Conservation (phyloP, 345 rosid species). For the Salix udensis region DNA sequence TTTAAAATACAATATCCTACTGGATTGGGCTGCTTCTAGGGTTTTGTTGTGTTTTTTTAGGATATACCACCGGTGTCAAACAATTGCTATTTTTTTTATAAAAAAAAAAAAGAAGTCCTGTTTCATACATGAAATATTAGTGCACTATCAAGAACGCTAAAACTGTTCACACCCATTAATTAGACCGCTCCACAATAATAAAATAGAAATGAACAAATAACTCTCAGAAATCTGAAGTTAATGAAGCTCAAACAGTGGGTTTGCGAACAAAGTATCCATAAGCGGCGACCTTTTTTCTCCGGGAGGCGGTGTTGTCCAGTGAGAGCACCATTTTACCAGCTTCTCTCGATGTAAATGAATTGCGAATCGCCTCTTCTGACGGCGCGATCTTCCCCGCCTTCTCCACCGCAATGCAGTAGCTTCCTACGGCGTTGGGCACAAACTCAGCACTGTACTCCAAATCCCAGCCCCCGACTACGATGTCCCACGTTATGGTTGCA, state of each 20-base stretch:
- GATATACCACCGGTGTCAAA: too few relatives aligned
- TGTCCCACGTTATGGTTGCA: constrained; percentile 88
- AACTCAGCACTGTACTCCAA: constrained; percentile 94
- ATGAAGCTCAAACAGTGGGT: constrained; percentile 29
- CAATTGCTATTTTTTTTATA: too few relatives aligned
- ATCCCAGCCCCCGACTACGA: constrained; percentile 98
- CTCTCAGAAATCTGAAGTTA: neutral
- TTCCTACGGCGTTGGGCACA: constrained; percentile 67
- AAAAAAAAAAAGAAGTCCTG: too few relatives aligned
- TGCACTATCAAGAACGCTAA: neutral
- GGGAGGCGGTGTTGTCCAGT: constrained; percentile 73
- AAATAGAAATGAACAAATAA: neutral
- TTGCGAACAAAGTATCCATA: constrained; percentile 84
- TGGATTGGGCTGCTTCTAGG: too few relatives aligned
- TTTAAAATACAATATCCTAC: too few relatives aligned
- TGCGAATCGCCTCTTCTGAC: constrained; percentile 67
- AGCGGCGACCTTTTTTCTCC: constrained; percentile 86
- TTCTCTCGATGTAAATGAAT: constrained; percentile 67
- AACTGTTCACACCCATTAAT: constrained; percentile 15
- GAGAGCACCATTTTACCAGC: constrained; percentile 86
- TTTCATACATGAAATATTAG: too few relatives aligned
- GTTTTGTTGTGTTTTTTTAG: too few relatives aligned
- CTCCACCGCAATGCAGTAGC: constrained; percentile 84
- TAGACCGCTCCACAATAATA: neutral
- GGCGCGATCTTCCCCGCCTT: constrained; percentile 54